phyloP scores from a whole-genome alignment of 805 yeast species.

The Scheffersomyces stipitis region DNA sequence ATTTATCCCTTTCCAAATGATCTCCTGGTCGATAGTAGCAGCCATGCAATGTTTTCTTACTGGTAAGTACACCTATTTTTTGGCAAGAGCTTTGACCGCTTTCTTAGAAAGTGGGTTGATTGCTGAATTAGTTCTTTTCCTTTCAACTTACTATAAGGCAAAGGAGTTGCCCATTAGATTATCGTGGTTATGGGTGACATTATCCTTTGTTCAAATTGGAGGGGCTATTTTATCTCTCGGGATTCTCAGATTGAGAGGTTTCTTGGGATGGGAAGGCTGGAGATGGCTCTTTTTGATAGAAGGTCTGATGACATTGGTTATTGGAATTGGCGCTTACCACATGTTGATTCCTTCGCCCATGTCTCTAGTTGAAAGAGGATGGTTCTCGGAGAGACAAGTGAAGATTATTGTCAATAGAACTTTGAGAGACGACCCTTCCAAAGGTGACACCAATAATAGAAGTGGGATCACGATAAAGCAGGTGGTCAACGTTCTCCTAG shows the following conservation, averaged over 20 bases:
- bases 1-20: conserved; percentile 34
- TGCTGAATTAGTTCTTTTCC: conserved; percentile 40
- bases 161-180: conserved; percentile 35
- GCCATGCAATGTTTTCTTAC: conserved; percentile 33
- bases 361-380: conserved; percentile 12
- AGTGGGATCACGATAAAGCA: conserved; percentile 20
- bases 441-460: conserved; percentile 30
- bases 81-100: conserved; percentile 39
- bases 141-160: conserved; percentile 40
- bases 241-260: conserved; percentile 20
- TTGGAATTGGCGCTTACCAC: conserved; percentile 5
- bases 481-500: conserved; percentile 14
- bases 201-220: conserved; percentile 12
- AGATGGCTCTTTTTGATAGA: conserved; percentile 35
- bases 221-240: conserved; percentile 36
- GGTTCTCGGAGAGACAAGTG: conserved; percentile 25
- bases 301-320: conserved; percentile 13
- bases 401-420: conserved; percentile 26
- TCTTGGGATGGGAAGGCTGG: conserved; percentile 41
- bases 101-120: conserved; percentile 43
- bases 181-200: conserved; percentile 18
- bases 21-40: conserved; percentile 36
- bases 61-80: conserved; percentile 24
- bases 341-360: conserved; percentile 19
- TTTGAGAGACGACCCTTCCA: conserved; percentile 28